Percentiles rank a stretch among this genome's conserved stretches.
Conservation (phyloP, 2,329 filamentous ascomycete genomes). For the Fusarium sp. region DNA sequence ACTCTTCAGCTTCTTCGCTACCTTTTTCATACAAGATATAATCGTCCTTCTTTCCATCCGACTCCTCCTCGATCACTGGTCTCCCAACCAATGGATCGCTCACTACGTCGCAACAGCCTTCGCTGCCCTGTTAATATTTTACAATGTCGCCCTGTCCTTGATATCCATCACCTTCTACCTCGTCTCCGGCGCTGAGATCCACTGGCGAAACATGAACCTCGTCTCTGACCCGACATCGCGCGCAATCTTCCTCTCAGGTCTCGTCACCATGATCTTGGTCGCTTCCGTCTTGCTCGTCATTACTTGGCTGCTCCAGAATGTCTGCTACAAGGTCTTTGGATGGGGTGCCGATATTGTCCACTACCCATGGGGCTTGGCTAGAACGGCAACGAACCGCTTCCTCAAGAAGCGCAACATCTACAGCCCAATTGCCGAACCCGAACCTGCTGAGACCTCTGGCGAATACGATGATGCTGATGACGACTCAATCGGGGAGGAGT, state of each 20-base stretch:
- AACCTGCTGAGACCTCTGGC: conserved; percentile 11
- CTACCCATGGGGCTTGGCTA: conserved; percentile 44
- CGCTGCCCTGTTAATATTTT: conserved; percentile 35
- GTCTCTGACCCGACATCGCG: conserved; percentile 52
- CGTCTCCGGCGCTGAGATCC: conserved; percentile 53
- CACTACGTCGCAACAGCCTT: conserved; percentile 32
- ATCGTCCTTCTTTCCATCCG: conserved; percentile 51
- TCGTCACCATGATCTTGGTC: conserved; percentile 49
- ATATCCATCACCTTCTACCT: conserved; percentile 52
- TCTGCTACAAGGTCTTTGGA: conserved; percentile 46
- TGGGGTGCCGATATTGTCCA: conserved; percentile 48
- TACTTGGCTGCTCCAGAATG: conserved; percentile 46
- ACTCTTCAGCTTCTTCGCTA: conserved; percentile 50
- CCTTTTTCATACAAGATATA: conserved; percentile 55
- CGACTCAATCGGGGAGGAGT: background rate
- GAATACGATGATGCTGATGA: conserved; percentile 27
- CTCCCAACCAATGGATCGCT: conserved; percentile 22
- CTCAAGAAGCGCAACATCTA: conserved; percentile 27
- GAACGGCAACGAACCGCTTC: conserved; percentile 13
- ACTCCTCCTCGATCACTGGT: conserved; percentile 48
- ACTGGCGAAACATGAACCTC: conserved; percentile 54
- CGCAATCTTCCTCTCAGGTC: conserved; percentile 52
- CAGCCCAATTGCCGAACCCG: conserved; percentile 22
- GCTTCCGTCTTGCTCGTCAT: conserved; percentile 29
- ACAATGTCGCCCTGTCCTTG: conserved; percentile 44